Evolutionary conservation across 345 rosid genomes (phyloP).

Genomic region (Moricandia moricandioides): DNA sequence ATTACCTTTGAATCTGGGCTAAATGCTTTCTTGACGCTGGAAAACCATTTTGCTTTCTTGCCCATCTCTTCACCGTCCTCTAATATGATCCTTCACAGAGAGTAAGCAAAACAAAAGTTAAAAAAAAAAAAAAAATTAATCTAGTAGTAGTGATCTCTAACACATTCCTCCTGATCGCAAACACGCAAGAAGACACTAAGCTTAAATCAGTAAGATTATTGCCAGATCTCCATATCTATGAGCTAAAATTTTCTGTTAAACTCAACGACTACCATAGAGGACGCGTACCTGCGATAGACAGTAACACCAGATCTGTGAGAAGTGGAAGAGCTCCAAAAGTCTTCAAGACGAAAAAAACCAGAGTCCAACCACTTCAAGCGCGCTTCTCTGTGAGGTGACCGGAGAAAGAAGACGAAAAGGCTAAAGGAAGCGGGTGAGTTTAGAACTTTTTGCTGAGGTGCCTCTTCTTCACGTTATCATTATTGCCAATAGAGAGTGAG

Average conservation of each 20-base stretch:
- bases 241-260: constrained; percentile 7
- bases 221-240: constrained; percentile 26
- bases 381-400: constrained; percentile 4
- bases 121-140: constrained; percentile 19
- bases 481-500: constrained; percentile 13
- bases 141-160: not conserved
- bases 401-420: constrained; percentile 25
- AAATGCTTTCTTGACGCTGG: constrained; percentile 77
- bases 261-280: not conserved
- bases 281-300: constrained; percentile 16
- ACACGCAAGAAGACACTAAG: not conserved
- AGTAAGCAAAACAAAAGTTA: not conserved
- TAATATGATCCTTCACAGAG: constrained; percentile 13
- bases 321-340: not conserved
- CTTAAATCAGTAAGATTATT: not conserved
- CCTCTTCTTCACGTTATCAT: constrained; percentile 34
- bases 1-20: constrained; percentile 65
- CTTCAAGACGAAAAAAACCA: not conserved
- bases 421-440: not conserved
- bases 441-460: constrained; percentile 35
- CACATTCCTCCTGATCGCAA: constrained; percentile 2
- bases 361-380: not conserved
- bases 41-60: constrained; percentile 87
- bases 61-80: constrained; percentile 68
- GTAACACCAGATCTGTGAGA: constrained; percentile 34